phyloP scores from a whole-genome alignment of 805 yeast species.

The Yarrowia porcina region DNA sequence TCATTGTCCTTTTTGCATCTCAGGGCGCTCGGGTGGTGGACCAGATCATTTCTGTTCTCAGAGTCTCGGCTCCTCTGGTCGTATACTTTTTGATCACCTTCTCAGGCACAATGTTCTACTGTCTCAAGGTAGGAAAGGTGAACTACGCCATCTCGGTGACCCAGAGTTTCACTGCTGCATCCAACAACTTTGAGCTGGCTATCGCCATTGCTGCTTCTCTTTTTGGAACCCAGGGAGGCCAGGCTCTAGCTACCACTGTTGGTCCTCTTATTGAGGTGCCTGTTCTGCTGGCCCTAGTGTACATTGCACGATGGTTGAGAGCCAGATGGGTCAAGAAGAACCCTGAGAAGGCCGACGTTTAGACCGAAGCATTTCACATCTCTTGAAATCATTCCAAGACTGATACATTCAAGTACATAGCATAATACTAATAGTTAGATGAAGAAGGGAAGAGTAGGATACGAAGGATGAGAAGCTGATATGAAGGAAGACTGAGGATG shows the following conservation, averaged over 20 bases:
- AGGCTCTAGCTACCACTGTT: slow-evolving; percentile 57
- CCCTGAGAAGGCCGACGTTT: not conserved
- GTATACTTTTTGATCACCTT: slow-evolving; percentile 49
- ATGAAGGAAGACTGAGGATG: no score
- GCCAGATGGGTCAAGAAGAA: slow-evolving; percentile 8
- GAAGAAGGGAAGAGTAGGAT: no score
- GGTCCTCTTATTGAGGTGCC: slow-evolving; percentile 63
- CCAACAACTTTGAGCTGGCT: slow-evolving; percentile 57
- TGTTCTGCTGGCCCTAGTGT: slow-evolving; percentile 39
- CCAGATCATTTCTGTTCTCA: slow-evolving; percentile 49
- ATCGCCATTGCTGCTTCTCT: slow-evolving; percentile 52
- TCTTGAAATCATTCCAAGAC: no score
- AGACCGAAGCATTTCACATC: no score
- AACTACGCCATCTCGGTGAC: slow-evolving; percentile 45
- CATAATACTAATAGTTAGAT: no score
- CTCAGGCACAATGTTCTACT: slow-evolving; percentile 44
- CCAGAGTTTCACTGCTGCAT: slow-evolving; percentile 56
- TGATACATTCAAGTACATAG: no score
- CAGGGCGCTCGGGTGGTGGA: slow-evolving; percentile 49
- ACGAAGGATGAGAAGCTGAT: no score
- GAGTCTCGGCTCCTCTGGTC: slow-evolving; percentile 50
- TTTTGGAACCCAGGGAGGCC: slow-evolving; percentile 51
- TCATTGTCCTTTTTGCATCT: slow-evolving; percentile 50
- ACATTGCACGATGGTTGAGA: slow-evolving; percentile 27
- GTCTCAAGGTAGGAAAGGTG: slow-evolving; percentile 29